Base-by-base conservation (phyloP, 2,329 filamentous ascomycete species). In the Beauveria caledonica region DNA sequence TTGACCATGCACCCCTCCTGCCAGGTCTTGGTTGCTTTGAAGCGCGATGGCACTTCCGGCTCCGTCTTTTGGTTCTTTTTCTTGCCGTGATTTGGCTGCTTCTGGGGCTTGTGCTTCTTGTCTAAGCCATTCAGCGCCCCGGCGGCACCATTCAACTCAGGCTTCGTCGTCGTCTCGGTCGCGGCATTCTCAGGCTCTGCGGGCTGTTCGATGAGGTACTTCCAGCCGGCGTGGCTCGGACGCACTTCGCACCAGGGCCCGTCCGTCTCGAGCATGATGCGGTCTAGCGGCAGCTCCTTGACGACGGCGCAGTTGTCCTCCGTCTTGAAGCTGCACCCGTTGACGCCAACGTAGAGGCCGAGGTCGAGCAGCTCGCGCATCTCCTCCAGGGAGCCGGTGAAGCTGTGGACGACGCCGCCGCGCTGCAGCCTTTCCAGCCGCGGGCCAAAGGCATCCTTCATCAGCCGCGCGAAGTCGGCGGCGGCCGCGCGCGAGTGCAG, bases 201-300 rank as follows among this genome's bases (percentile, higher is more conserved):
- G 2, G n/a, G 58, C 66, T 73, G 76, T 60, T 74, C 73, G 4
- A 84, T 71, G 11, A 85, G 73, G 65, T 87, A 88, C 72, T 87
- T 88, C 67, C 87, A 89, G 2, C 90, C 91, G 33, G 92, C 92
- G 74, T 99, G 93, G 33, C 85, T 90, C 1, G 92, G 87, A 25
- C 94, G 81, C 62, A 99, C 93, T 73, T 99, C 94, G 70, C 94
- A 99, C 89, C 94, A 99, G 3, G 94, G 94, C 2, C 94, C 94
- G 71, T 99, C 94, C 0, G 94, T 99, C 79, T 99, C 94, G 52
- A 99, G 85, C 82, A 97, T 95, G 58, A 99, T 74, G 51, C 87
- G 78, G 60, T 92, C 86, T 11, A 99, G 77, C 11, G 86, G 88
- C 44, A 97, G 85, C 62, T 87, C 83, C 64, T 82, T 85, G 11